Percentiles rank a stretch among this genome's conserved stretches.
Evolutionary conservation across 2,329 filamentous ascomycete species (phyloP).

Genomic region (Davidsoniella neocaledoniae): DNA sequence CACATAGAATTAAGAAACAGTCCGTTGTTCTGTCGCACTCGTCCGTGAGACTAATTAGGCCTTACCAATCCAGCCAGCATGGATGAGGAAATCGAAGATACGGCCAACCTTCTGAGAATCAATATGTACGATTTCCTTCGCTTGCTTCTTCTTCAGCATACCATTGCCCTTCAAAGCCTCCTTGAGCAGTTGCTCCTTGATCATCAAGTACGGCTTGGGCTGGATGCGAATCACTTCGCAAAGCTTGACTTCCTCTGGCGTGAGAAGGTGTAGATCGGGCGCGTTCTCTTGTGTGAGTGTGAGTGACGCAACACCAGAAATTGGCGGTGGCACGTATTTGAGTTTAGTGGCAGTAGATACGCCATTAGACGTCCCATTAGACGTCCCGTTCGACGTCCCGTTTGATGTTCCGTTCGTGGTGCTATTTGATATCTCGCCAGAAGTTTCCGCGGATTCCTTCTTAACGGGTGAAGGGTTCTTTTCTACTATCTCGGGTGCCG

Average conservation of each 20-base stretch:
- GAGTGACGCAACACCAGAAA: slow-evolving; percentile 46
- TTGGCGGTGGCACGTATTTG: slow-evolving; percentile 36
- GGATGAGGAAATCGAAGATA: slow-evolving; percentile 90
- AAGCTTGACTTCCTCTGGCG: slow-evolving; percentile 67
- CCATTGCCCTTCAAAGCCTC: slow-evolving; percentile 84
- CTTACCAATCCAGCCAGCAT: slow-evolving; percentile 81
- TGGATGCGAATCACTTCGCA: slow-evolving; percentile 73
- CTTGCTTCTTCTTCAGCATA: slow-evolving; percentile 81
- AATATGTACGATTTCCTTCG: slow-evolving; percentile 67
- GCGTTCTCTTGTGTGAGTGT: slow-evolving; percentile 58
- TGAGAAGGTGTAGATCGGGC: slow-evolving; percentile 71
- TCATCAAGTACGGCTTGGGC: slow-evolving; percentile 86
- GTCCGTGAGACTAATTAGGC: slow-evolving; percentile 28
- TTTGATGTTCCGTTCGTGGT: slow-evolving; percentile 29
- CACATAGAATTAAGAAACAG: too few relatives aligned
- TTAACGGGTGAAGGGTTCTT: slow-evolving; percentile 19
- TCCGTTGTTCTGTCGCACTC: too few relatives aligned
- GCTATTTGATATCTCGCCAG: slow-evolving; percentile 39
- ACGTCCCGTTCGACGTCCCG: slow-evolving; percentile 17
- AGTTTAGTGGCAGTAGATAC: slow-evolving; percentile 25
- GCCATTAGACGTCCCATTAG: slow-evolving; percentile 20
- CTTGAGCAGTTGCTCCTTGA: slow-evolving; percentile 83
- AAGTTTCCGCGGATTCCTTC: slow-evolving; percentile 34
- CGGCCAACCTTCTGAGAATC: slow-evolving; percentile 72
- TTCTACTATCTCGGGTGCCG: slow-evolving; percentile 17